phyloP scores from a whole-genome alignment of 129 eudicot genomes.

The Escallonia rubra region DNA sequence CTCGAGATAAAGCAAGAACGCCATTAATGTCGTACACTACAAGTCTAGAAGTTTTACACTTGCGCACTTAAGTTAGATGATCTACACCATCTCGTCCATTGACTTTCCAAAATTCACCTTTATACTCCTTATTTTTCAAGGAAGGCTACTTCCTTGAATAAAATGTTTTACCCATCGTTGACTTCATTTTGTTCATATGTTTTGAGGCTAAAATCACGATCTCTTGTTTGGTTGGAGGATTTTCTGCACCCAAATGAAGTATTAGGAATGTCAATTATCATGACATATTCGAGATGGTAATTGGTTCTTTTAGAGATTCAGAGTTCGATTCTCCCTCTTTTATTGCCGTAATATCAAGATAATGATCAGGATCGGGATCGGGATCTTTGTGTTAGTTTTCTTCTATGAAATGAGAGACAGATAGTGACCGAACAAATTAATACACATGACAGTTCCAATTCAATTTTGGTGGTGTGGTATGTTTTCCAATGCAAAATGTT shows the following conservation, averaged over 20 bases:
- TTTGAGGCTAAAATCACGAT: too few species aligned
- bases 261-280: too few species aligned
- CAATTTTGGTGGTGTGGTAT: not conserved
- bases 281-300: slow-evolving; percentile 14
- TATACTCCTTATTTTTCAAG: not conserved
- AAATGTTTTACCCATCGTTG: too few species aligned
- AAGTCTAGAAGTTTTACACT: slow-evolving; percentile 3
- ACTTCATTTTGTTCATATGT: too few species aligned
- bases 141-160: not conserved
- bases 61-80: slow-evolving; percentile 10
- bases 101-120: slow-evolving; percentile 9
- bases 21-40: slow-evolving; percentile 25
- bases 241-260: not conserved
- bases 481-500: not conserved
- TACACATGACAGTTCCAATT: not conserved
- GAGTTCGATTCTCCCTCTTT: not conserved
- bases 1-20: slow-evolving; percentile 9
- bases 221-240: not conserved
- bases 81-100: slow-evolving; percentile 4
- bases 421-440: not conserved
- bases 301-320: slow-evolving; percentile 6
- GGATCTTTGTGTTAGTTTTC: slow-evolving; percentile 11
- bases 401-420: not conserved
- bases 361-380: slow-evolving; percentile 23
- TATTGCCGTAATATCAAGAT: too few species aligned